Evolutionary conservation across 2,329 filamentous ascomycete species (phyloP).

Genomic region (Fusarium chaquense): DNA sequence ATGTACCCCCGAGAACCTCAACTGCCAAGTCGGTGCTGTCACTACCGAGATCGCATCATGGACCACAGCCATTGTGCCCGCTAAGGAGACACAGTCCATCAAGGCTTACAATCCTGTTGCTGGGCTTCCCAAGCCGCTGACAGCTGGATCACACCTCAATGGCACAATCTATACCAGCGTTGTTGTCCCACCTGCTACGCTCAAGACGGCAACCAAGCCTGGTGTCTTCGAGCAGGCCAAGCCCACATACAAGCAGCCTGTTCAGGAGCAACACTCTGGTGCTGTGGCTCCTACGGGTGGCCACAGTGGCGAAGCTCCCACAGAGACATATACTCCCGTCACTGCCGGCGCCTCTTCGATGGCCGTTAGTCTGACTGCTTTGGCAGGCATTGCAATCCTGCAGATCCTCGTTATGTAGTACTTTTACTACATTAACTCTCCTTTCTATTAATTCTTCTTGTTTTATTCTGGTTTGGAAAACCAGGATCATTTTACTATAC

Average conservation of each 20-base stretch:
- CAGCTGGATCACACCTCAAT: constrained; percentile 20
- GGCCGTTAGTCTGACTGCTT: constrained; percentile 43
- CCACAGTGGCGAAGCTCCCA: constrained; percentile 41
- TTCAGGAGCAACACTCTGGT: constrained; percentile 25
- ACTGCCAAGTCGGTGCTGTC: constrained; percentile 59
- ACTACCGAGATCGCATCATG: constrained; percentile 49
- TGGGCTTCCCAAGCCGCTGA: constrained; percentile 24
- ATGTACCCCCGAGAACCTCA: constrained; percentile 62
- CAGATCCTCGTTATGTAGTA: constrained; percentile 51
- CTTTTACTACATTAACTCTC: constrained; percentile 2
- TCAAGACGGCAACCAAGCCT: constrained; percentile 39
- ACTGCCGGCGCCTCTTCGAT: constrained; percentile 61
- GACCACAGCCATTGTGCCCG: constrained; percentile 36
- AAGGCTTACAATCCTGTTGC: constrained; percentile 27
- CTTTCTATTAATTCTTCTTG: constrained; percentile 3
- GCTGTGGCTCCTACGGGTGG: constrained; percentile 44
- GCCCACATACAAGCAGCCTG: constrained; percentile 24
- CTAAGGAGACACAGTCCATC: constrained; percentile 34
- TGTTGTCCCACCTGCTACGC: constrained; percentile 28
- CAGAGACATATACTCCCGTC: constrained; percentile 49
- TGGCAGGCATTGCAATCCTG: constrained; percentile 45
- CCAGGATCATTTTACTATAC: constrained; percentile 11
- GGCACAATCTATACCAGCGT: constrained; percentile 30
- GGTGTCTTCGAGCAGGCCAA: constrained; percentile 30
- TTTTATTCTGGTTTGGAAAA: constrained; percentile 10